A percentile compares a stretch with the other conserved stretches of the same genome.
phyloP scores from a whole-genome alignment of 768 basidiomycete species.

The Boletus subcaerulescens region DNA sequence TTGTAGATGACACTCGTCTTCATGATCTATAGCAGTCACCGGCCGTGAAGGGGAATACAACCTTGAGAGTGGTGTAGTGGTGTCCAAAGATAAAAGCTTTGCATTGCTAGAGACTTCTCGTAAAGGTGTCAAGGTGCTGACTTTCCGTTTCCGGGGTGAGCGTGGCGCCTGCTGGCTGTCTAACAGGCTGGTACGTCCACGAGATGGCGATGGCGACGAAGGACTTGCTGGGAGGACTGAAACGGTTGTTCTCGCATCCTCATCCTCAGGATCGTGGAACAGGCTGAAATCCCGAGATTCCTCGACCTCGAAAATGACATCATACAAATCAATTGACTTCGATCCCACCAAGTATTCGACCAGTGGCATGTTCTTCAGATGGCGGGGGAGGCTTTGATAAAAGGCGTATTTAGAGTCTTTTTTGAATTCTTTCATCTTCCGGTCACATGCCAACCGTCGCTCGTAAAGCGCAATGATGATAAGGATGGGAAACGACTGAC shows the following conservation, averaged over 20 bases:
- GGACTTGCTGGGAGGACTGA: conserved; percentile 11
- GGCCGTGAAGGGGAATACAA: conserved; percentile 27
- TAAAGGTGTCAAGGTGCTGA: conserved; percentile 26
- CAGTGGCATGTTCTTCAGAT: conserved; percentile 70
- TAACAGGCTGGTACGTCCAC: not conserved
- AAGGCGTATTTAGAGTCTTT: conserved; percentile 52
- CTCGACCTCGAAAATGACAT: conserved; percentile 78
- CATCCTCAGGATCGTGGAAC: conserved; percentile 52
- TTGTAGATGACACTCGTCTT: conserved; percentile 43
- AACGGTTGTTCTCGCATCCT: conserved; percentile 16
- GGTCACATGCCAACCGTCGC: conserved; percentile 56
- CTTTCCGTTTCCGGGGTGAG: conserved; percentile 23
- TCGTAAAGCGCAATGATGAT: conserved; percentile 78
- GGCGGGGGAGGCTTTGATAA: conserved; percentile 64
- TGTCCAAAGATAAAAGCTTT: conserved; percentile 28
- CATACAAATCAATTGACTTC: conserved; percentile 62
- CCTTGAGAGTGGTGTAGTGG: conserved; percentile 25
- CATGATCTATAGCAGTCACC: conserved; percentile 23
- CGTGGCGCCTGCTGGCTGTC: conserved; percentile 10
- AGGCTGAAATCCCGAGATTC: conserved; percentile 44
- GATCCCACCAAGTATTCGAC: conserved; percentile 77
- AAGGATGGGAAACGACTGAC: conserved; percentile 72
- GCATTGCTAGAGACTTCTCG: conserved; percentile 30
- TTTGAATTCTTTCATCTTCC: conserved; percentile 48
- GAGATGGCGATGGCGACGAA: conserved; percentile 6